These are phyloP conservation scores for Dryas drummondii DNA, from an alignment of 306 rosid species.

Conservation along the genomic window DNA sequence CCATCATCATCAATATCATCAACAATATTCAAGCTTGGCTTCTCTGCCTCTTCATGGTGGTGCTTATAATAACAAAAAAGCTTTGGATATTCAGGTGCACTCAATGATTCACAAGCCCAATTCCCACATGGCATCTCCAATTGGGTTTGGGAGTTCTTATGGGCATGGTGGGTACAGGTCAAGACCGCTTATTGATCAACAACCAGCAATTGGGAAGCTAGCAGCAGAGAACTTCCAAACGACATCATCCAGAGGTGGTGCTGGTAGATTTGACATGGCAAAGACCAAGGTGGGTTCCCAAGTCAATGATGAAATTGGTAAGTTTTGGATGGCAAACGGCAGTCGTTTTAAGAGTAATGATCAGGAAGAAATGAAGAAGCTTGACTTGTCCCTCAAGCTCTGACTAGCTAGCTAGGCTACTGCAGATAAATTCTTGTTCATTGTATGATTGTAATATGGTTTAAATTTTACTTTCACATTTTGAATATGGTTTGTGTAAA, in stretches of 20 bases:
- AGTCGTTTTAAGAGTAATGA: conserved; percentile 31
- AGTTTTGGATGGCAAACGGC: conserved; percentile 35
- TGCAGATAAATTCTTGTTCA: conserved; percentile 1
- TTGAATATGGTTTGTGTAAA: conserved; percentile 7
- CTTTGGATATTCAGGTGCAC: conserved; percentile 58
- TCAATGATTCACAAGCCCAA: conserved; percentile 49
- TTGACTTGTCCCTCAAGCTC: conserved; percentile 71
- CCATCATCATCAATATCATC: conserved; percentile 21
- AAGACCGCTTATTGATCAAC: conserved; percentile 42
- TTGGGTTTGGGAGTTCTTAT: conserved; percentile 21
- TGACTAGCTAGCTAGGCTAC: conserved; percentile 15
- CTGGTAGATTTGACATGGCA: conserved; percentile 25
- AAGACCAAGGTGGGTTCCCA: not conserved
- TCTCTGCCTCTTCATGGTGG: conserved; percentile 54
- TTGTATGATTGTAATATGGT: conserved; percentile 28
- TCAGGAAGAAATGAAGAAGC: conserved; percentile 52
- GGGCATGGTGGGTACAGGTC: conserved; percentile 33
- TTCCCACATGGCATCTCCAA: conserved; percentile 18
- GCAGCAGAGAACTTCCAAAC: conserved; percentile 28
- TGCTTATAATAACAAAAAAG: conserved; percentile 16
- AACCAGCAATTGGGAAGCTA: conserved; percentile 50
- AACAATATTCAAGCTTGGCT: conserved; percentile 36
- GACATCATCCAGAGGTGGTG: conserved; percentile 27
- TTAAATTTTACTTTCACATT: conserved; percentile 10
- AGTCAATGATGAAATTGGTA: conserved; percentile 29